Base-by-base conservation (phyloP, 2,329 filamentous ascomycete species). In the Helicocarpus griseus region DNA sequence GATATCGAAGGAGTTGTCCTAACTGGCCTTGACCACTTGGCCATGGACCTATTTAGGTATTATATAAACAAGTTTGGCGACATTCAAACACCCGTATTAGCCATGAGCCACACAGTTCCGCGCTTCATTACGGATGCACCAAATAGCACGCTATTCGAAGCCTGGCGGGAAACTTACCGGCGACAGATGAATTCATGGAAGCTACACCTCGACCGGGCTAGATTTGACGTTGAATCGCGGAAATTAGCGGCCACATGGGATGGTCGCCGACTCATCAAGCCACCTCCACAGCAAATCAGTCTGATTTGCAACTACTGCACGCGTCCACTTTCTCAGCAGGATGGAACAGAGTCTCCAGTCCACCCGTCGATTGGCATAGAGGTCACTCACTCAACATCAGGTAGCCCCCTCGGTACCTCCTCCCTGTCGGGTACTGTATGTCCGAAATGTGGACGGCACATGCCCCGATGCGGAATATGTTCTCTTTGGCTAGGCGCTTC, bases 391-490 rank as follows among this genome's bases (percentile, higher is more conserved):
- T 56, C 61, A n/a, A 69, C 65, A 3, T 50, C 59, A 5, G 63
- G 61, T 45, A 68, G 67, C 53, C 70, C 67, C 4, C 61, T 65
- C 17, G 66, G 67, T 1, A 59, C 67, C 8, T 54, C 58, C 26
- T 57, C 61, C 26, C 65, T 70, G 65, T 65, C 68, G 8, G 74
- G 80, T 1, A 79, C 79, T 1, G 70, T 80, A 1, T 85, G 81
- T 60, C 78, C 78, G 0, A 76, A 76, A 47, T 85, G 81, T 60
- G 77, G 76, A n/a, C 70, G 78, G 1, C 78, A 80, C 57, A 77
- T 84, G 73, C 81, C 81, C 2, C 72, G 80, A 2, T 85, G 81
- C 57, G 79, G 77, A 1, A 70, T 85, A 9, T 85, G 81, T 59
- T 77, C 76, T 60, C 65, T 80, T 55, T 83, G 79, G 79, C 69